These are phyloP conservation scores for Boletus sp. DNA, from an alignment of 768 basidiomycete genomes.

Conservation along the genomic window DNA sequence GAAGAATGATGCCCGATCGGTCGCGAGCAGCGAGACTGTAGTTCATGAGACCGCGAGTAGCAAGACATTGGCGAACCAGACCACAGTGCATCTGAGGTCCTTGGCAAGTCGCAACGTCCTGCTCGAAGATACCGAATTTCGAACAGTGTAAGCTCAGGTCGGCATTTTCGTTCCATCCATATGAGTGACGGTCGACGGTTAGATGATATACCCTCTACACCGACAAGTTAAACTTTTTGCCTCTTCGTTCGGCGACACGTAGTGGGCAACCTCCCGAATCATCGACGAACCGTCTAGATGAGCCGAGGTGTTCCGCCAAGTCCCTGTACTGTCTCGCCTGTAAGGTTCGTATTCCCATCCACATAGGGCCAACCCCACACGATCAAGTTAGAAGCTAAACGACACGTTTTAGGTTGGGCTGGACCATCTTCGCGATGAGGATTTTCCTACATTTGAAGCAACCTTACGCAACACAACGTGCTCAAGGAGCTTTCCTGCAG, in stretches of 20 bases:
- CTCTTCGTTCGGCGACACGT: conserved; percentile 24
- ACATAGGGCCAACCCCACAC: neutral
- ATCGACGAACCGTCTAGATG: neutral
- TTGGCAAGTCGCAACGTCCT: too few relatives aligned
- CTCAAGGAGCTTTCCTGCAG: conserved; percentile 19
- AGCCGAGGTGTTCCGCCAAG: conserved; percentile 37
- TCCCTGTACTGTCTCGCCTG: conserved; percentile 43
- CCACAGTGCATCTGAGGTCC: too few relatives aligned
- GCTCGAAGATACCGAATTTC: too few relatives aligned
- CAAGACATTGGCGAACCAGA: too few relatives aligned
- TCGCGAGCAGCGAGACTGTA: too few relatives aligned
- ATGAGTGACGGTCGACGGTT: too few relatives aligned
- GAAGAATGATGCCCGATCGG: too few relatives aligned
- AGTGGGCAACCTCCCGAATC: neutral
- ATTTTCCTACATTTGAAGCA: neutral
- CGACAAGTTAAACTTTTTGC: conserved; percentile 31
- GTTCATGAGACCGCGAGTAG: too few relatives aligned
- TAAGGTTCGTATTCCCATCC: conserved; percentile 27
- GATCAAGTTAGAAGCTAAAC: neutral
- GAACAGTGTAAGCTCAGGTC: too few relatives aligned
- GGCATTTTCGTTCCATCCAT: too few relatives aligned
- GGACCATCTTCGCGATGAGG: conserved; percentile 18
- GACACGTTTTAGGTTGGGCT: conserved; percentile 13
- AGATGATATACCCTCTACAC: too few relatives aligned
- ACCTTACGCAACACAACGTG: too few relatives aligned